These are phyloP conservation scores for Botrytis fragariae DNA, from an alignment of 2,329 filamentous ascomycete species.

Conservation along the genomic window DNA sequence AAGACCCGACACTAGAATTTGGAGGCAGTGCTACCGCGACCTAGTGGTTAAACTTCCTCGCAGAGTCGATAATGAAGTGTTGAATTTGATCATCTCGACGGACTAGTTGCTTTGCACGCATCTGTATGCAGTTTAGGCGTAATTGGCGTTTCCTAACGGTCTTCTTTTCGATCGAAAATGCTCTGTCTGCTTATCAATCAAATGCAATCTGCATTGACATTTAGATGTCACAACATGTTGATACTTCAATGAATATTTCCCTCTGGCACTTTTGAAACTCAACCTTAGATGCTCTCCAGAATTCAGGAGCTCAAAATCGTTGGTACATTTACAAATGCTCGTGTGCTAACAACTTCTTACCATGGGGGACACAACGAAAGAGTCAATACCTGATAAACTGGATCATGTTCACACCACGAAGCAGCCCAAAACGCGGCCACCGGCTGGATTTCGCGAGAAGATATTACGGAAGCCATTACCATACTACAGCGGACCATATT, in stretches of 20 bases:
- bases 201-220: background rate
- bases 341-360: background rate
- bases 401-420: slow-evolving; percentile 17
- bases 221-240: background rate
- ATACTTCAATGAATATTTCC: background rate
- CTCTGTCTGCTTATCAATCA: background rate
- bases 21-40: background rate
- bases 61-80: background rate
- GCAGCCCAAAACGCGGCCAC: slow-evolving; percentile 46
- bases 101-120: background rate
- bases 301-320: background rate
- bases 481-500: slow-evolving; percentile 52
- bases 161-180: background rate
- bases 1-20: background rate
- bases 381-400: background rate
- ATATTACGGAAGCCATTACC: slow-evolving; percentile 46
- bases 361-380: background rate
- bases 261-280: background rate
- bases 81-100: background rate
- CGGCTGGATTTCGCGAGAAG: slow-evolving; percentile 48
- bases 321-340: background rate
- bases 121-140: background rate
- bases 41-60: background rate
- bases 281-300: background rate
- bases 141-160: background rate